A percentile compares a stretch with the other conserved stretches of the same genome.
Conservation (phyloP, 805 yeast genomes). For the Wickerhamomyces kurtzmanii region DNA sequence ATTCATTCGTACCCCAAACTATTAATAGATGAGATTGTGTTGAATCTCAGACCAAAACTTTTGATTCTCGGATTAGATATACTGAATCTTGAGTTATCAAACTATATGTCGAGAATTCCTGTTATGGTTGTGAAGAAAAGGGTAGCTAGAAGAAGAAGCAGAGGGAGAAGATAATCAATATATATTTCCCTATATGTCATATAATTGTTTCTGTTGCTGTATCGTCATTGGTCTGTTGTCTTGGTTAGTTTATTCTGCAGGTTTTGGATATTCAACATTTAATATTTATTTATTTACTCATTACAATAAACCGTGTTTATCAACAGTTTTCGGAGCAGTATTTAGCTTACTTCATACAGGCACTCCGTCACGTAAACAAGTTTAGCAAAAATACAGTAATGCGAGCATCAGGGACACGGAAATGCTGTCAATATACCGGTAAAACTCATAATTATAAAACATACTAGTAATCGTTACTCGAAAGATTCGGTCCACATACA, state of each 20-base stretch:
- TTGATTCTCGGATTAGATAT: constrained; percentile 11
- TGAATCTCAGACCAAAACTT: constrained; percentile 21
- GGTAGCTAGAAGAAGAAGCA: constrained; percentile 5
- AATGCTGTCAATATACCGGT: too few relatives aligned
- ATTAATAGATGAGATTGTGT: constrained; percentile 23
- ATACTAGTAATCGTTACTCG: too few relatives aligned
- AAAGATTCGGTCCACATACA: too few relatives aligned
- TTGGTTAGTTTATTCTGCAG: background rate
- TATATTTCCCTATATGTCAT: background rate
- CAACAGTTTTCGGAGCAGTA: too few relatives aligned
- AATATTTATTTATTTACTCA: background rate
- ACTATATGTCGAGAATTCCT: constrained; percentile 14
- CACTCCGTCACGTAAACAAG: too few relatives aligned
- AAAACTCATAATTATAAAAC: too few relatives aligned
- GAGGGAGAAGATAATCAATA: background rate
- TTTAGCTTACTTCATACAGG: too few relatives aligned
- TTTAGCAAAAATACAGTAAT: too few relatives aligned
- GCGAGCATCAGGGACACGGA: too few relatives aligned
- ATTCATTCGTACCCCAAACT: constrained; percentile 29
- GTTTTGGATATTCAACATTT: background rate
- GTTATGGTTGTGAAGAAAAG: constrained; percentile 14
- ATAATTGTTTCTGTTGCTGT: background rate
- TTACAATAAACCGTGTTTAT: too few relatives aligned
- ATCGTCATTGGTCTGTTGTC: background rate
- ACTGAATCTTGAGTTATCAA: constrained; percentile 6